Conservation (phyloP, 208 protist genomes). For the Leishmania martiniquensis region DNA sequence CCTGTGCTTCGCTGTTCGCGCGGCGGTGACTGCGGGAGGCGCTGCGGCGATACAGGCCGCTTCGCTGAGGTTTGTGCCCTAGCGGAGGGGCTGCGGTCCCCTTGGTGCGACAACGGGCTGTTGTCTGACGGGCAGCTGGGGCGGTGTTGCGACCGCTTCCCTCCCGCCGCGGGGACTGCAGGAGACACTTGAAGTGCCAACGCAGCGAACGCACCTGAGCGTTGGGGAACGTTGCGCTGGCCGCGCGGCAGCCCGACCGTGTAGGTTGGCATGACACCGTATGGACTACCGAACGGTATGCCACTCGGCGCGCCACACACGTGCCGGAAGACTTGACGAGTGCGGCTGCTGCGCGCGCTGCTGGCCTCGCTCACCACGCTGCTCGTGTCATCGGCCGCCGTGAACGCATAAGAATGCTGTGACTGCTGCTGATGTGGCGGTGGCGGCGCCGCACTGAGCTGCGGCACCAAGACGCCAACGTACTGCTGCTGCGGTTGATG, state of each 20-base stretch:
- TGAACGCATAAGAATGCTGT: background rate
- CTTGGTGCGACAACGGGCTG: background rate
- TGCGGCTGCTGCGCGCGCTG: constrained; percentile 20
- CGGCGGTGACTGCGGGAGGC: background rate
- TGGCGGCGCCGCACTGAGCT: background rate
- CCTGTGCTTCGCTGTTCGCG: background rate
- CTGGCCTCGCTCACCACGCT: constrained; percentile 12
- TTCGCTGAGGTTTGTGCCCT: background rate
- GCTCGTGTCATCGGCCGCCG: background rate
- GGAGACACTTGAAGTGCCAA: background rate
- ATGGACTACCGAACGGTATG: constrained; percentile 24
- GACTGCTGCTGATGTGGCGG: constrained; percentile 2
- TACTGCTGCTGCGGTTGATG: background rate
- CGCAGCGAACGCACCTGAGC: background rate
- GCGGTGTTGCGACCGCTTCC: background rate
- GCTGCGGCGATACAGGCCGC: background rate
- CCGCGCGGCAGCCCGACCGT: constrained; percentile 19
- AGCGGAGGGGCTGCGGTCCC: background rate
- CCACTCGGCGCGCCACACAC: background rate
- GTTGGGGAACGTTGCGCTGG: background rate
- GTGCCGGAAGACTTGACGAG: constrained; percentile 12
- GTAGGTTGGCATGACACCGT: constrained; percentile 25
- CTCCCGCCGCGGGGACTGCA: background rate
- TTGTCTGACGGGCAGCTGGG: background rate
- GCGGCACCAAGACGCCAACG: background rate